A percentile compares a stretch with the other conserved stretches of the same genome.
These are phyloP conservation scores for Houttuynia cordata DNA, from an alignment of 164 flowering plant genomes.

Conservation along the genomic window DNA sequence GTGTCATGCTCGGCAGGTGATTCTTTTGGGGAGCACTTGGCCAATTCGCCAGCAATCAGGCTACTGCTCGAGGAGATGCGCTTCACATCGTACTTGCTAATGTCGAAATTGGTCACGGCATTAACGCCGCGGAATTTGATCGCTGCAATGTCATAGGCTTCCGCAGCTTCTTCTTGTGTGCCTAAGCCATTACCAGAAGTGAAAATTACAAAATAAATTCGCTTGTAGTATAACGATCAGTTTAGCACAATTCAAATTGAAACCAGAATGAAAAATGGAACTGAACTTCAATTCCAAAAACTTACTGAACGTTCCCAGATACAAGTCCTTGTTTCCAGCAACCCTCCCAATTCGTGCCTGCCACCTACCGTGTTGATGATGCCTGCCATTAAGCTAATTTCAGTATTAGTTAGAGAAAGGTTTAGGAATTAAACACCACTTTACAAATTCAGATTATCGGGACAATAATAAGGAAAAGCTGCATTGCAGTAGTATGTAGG, in stretches of 20 bases:
- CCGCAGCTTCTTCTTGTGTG: constrained; percentile 12
- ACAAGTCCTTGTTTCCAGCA: constrained; percentile 94
- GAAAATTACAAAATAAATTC: too few species aligned
- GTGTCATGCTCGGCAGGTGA: background rate
- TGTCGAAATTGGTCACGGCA: constrained; percentile 14
- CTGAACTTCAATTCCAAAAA: too few species aligned
- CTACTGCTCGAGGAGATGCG: constrained; percentile 3
- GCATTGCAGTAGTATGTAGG: too few species aligned
- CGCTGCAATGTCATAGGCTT: constrained; percentile 13
- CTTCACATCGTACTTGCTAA: constrained; percentile 9
- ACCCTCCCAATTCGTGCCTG: constrained; percentile 91
- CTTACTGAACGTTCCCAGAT: constrained; percentile 92
- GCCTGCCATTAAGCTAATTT: constrained; percentile 30
- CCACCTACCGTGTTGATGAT: constrained; percentile 94
- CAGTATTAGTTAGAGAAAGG: too few species aligned
- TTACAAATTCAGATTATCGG: too few species aligned
- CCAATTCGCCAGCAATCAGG: constrained; percentile 4
- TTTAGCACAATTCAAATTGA: background rate
- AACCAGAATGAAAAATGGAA: too few species aligned
- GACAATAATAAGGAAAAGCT: background rate
- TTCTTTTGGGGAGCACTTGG: constrained; percentile 2
- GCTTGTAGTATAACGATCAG: background rate
- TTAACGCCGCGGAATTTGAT: constrained; percentile 11
- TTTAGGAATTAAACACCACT: too few species aligned
- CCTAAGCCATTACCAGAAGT: background rate